A percentile compares a stretch with the other conserved stretches of the same genome.
Conservation (phyloP, 495 filamentous ascomycete species). For the Penicillium parvum region DNA sequence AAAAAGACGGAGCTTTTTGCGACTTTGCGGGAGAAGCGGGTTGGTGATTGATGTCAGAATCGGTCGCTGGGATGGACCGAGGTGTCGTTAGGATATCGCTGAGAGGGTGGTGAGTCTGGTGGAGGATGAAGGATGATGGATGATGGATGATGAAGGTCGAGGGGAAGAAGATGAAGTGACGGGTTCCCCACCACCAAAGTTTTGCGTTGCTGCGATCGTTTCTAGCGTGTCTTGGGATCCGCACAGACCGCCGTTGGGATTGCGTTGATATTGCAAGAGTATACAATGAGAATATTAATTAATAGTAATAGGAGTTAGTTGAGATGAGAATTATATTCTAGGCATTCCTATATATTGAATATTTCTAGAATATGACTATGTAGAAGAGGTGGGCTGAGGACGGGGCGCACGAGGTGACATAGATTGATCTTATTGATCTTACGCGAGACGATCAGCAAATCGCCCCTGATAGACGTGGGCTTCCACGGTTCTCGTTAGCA, state of each 20-base stretch:
- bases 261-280: not conserved
- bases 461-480: slow-evolving; percentile 4
- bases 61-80: not conserved
- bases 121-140: slow-evolving; percentile 3
- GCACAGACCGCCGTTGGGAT: slow-evolving; percentile 19
- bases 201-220: slow-evolving; percentile 21
- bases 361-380: too few relatives aligned
- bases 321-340: not conserved
- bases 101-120: not conserved
- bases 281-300: not conserved
- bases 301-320: not conserved
- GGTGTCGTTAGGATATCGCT: slow-evolving; percentile 1
- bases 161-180: slow-evolving; percentile 21
- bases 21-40: slow-evolving; percentile 8
- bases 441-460: slow-evolving; percentile 20
- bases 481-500: not conserved
- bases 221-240: slow-evolving; percentile 17
- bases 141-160: slow-evolving; percentile 9
- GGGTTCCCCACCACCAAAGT: slow-evolving; percentile 25
- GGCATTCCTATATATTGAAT: too few relatives aligned
- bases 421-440: too few relatives aligned
- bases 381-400: too few relatives aligned
- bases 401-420: slow-evolving; percentile 12
- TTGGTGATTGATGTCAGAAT: not conserved
- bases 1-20: slow-evolving; percentile 18